Evolutionary conservation across 257 asterid genomes (phyloP).

Genomic region (Misopates orontium): DNA sequence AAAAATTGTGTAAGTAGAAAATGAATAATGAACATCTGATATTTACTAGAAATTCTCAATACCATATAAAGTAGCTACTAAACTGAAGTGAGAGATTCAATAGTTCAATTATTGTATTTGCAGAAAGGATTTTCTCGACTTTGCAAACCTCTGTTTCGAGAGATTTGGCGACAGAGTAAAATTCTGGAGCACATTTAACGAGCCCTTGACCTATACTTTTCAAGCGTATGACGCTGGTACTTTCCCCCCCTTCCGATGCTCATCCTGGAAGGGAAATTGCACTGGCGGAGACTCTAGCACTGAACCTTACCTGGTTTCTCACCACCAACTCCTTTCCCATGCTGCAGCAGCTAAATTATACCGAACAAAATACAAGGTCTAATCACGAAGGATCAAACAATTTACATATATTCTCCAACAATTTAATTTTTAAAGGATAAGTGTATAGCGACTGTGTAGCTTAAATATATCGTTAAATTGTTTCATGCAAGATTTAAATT

Average conservation of each 20-base stretch:
- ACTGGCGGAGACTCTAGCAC: conserved; percentile 24
- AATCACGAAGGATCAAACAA: no score
- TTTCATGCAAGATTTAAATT: no score
- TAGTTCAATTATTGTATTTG: no score
- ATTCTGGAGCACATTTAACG: conserved; percentile 37
- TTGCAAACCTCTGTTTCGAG: conserved; percentile 31
- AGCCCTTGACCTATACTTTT: conserved; percentile 22
- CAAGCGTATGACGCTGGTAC: conserved; percentile 23
- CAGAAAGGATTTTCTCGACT: conserved; percentile 27
- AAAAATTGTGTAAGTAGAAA: conserved; percentile 34
- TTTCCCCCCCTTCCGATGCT: conserved; percentile 30
- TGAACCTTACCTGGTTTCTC: conserved; percentile 31
- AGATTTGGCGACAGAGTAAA: conserved; percentile 38
- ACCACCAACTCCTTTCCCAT: conserved; percentile 34
- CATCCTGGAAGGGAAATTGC: conserved; percentile 24
- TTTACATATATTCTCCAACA: no score
- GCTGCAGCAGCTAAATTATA: conserved; percentile 24
- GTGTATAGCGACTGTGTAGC: no score
- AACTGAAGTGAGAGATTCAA: no score
- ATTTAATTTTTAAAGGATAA: no score
- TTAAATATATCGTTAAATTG: no score
- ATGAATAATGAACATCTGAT: no score
- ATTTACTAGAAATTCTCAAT: no score
- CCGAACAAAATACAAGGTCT: conserved; percentile 23
- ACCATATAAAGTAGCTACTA: no score